phyloP scores from a whole-genome alignment of 1,139 yeast genomes.

The Blastobotrys petasosporus region DNA sequence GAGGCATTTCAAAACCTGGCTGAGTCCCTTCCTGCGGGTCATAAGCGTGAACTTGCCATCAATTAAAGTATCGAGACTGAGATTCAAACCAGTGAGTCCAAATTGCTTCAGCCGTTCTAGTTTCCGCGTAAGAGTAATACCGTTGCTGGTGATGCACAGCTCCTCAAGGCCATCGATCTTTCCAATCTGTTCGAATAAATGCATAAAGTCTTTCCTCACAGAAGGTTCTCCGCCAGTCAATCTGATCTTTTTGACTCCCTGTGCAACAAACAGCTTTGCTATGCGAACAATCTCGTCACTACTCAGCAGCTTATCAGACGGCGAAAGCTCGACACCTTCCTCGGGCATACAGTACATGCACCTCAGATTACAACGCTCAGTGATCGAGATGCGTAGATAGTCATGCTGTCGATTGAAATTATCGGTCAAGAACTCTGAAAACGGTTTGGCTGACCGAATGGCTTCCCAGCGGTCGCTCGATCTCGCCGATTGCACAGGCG shows the following conservation, averaged over 20 bases:
- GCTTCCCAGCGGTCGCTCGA: constrained; percentile 18
- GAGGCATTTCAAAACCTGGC: constrained; percentile 39
- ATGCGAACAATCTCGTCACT: constrained; percentile 40
- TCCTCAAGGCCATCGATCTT: constrained; percentile 39
- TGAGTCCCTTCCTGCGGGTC: constrained; percentile 44
- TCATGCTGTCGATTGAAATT: constrained; percentile 41
- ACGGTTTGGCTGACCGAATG: constrained; percentile 30
- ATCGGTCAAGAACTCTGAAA: constrained; percentile 42
- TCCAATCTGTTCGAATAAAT: constrained; percentile 37
- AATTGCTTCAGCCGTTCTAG: constrained; percentile 35
- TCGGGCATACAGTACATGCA: constrained; percentile 54
- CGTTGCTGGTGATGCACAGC: constrained; percentile 46
- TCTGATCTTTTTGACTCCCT: constrained; percentile 45
- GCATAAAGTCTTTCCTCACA: constrained; percentile 43
- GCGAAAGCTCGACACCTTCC: constrained; percentile 44
- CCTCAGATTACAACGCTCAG: constrained; percentile 46
- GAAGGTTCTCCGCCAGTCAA: constrained; percentile 54
- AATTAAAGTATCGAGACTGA: constrained; percentile 44
- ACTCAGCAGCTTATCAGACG: constrained; percentile 36
- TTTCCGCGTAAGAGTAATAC: constrained; percentile 44
- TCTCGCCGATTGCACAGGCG: not conserved
- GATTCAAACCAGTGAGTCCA: constrained; percentile 43
- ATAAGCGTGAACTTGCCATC: constrained; percentile 45
- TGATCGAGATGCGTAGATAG: constrained; percentile 44
- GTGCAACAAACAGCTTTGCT: constrained; percentile 39